Base-by-base conservation (phyloP, 2,329 filamentous ascomycete species). In the Xylaria hypoxylon region DNA sequence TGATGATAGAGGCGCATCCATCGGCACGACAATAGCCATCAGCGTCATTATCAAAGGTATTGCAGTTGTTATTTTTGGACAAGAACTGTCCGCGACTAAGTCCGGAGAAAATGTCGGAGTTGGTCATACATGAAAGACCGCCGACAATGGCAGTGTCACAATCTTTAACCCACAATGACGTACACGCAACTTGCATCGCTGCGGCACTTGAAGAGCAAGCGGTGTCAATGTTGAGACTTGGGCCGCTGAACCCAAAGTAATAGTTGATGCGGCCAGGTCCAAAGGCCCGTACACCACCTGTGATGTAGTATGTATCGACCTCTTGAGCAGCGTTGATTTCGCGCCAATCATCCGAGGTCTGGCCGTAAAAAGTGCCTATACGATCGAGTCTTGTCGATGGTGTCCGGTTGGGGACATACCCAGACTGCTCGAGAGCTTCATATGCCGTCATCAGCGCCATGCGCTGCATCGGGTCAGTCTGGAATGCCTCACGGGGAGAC, bases 11-110 rank as follows among this genome's bases (percentile, higher is more conserved):
- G 1, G 89, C 92, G 67, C 91, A 90, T 19, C 87, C 89, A 72
- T 96, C 92, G 60, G 89, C 92, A 76, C 92, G 89, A 80, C 92
- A 95, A 79, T 96, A 95, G 1, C 92, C 92, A 78, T 94, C 91
- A 2, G 92, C 92, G 42, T 85, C 87, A 69, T 93, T 90, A 77
- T 95, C 92, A 75, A 93, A 96, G 0, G 92, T 93, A 74, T 93
- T 92, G 79, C 92, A 94, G 68, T 88, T 86, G 7, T 92, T 91
- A 59, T 87, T 92, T 80, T 90, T 90, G 33, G 91, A 92, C 71
- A 95, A 80, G 80, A 95, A 94, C 73, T 93, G 90, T 13, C 91
- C 92, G 71, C 91, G 88, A 75, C 89, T 91, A 7, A 95, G 82
- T 71, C 90, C 91, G 11, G 90, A 85, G 79, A 92, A 93, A 81